phyloP scores from a whole-genome alignment of 2,329 filamentous ascomycete genomes.

The Sclerotinia trifoliorum region DNA sequence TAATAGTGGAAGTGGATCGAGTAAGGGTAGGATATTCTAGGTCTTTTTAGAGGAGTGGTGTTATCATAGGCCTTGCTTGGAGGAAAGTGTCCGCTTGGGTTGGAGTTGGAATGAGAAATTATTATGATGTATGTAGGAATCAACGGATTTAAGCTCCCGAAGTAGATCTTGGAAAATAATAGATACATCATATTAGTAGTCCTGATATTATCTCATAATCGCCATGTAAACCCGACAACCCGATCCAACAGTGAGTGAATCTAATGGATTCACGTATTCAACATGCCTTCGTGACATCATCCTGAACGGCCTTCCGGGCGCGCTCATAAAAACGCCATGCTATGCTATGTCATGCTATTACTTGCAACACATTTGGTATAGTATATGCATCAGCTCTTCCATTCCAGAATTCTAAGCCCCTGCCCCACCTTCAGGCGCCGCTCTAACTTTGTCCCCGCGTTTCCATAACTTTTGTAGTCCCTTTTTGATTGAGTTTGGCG shows the following conservation, averaged over 20 bases:
- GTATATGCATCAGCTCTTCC: not conserved
- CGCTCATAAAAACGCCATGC: not conserved
- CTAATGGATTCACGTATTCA: constrained; percentile 1
- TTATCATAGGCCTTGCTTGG: not conserved
- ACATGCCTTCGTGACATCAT: constrained; percentile 5
- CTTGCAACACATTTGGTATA: not conserved
- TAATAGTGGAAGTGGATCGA: not conserved
- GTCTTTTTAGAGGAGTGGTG: not conserved
- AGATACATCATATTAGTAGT: not conserved
- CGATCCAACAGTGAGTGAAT: not conserved
- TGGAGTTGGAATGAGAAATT: not conserved
- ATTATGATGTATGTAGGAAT: not conserved
- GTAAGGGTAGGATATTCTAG: too few relatives aligned
- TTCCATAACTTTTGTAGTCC: constrained; percentile 12
- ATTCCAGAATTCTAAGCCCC: not conserved
- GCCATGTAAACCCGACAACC: not conserved
- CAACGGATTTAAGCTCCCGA: not conserved
- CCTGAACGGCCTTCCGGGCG: not conserved
- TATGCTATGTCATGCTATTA: constrained; percentile 3
- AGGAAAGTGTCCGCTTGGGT: not conserved
- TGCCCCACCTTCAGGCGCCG: not conserved
- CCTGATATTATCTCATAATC: not conserved
- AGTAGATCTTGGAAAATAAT: not conserved
- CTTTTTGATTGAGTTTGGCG: constrained; percentile 1
- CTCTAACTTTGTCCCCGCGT: constrained; percentile 13